Base-by-base conservation (phyloP, 768 basidiomycete genomes). In the Boletus pseudopeckii region DNA sequence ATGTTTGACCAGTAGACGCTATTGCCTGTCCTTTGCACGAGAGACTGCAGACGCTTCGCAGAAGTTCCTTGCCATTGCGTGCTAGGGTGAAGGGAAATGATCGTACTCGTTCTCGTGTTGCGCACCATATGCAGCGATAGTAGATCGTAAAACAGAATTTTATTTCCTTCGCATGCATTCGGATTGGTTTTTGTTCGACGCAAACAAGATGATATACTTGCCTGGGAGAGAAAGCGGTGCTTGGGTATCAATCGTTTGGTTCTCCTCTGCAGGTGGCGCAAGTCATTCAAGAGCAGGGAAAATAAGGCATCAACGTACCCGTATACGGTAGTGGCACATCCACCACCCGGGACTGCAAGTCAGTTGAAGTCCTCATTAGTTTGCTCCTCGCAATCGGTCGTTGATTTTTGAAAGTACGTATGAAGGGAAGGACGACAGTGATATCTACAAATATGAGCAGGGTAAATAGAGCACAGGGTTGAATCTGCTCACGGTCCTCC, bases 371-470 rank as follows among this genome's bases (percentile, higher is more conserved):
- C 24, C 56, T 57, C 14, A 66, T 55, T 1, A 45, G 52, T 33
- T 11, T 53, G 28, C 56, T 45, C 52, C 65, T 56, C 33, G 10
- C 18, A 32, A 60, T 61, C 4, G 71, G 70, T 24, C 47, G 53
- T 34, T 47, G 51, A 48, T 69, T 67, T 54, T 67, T 64, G 52
- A 76, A 70, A 4, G 67, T 62, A n/a, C 79, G 75, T 34, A 72
- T 57, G 52, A 76, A 78, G 2, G 70, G 71, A 22, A 78, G 62
- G 6, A 74, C 64, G 28, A 78, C 65, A 4, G 77, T 78, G 39
- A 78, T 72, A 51, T 77, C 77, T 78, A 51, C 10, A 22, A n/a
- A 45, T n/a, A 46, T 51, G 26, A 62, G 45, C 7, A 37, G 5
- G 26, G 14, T 13, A 28, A 34, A 20, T 22, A 28, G 40, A 50